phyloP scores from a whole-genome alignment of 495 filamentous ascomycete species.

The Penicillium riverlandense region DNA sequence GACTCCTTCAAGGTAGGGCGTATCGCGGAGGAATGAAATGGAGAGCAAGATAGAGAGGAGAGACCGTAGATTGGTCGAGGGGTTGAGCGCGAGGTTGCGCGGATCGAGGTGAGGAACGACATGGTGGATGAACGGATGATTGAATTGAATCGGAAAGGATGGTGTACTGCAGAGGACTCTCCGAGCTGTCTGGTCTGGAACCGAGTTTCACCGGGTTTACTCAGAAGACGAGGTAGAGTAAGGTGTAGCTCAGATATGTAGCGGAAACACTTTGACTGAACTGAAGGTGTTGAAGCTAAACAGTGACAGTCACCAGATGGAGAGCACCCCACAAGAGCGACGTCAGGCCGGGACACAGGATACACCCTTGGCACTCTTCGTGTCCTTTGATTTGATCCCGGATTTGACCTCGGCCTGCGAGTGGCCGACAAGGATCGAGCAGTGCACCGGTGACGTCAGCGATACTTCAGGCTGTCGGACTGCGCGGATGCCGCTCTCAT shows the following conservation, averaged over 20 bases:
- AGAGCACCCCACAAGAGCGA: no score
- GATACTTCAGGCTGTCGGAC: conserved; percentile 1
- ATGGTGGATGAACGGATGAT: conserved; percentile 28
- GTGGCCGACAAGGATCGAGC: neutral
- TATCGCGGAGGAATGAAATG: conserved; percentile 24
- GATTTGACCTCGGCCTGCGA: neutral
- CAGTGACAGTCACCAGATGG: no score
- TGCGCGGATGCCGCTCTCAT: neutral
- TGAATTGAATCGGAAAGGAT: neutral
- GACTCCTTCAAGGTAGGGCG: conserved; percentile 26
- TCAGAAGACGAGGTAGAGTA: no score
- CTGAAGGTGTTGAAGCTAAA: no score
- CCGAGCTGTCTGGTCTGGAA: no score
- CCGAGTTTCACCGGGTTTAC: no score
- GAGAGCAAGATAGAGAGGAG: conserved; percentile 11
- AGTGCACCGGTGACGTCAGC: conserved; percentile 9
- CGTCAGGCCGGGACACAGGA: no score
- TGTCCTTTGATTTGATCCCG: conserved; percentile 2
- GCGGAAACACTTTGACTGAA: no score
- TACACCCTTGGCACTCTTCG: no score
- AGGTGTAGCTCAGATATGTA: no score
- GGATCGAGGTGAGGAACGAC: conserved; percentile 27
- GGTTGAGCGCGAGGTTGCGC: conserved; percentile 15
- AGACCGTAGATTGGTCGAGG: conserved; percentile 8
- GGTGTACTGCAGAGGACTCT: neutral